Evolutionary conservation across 2,329 filamentous ascomycete species (phyloP), one percentile per base, ranked within the genome.

Genomic region (Claviceps cyperi): DNA sequence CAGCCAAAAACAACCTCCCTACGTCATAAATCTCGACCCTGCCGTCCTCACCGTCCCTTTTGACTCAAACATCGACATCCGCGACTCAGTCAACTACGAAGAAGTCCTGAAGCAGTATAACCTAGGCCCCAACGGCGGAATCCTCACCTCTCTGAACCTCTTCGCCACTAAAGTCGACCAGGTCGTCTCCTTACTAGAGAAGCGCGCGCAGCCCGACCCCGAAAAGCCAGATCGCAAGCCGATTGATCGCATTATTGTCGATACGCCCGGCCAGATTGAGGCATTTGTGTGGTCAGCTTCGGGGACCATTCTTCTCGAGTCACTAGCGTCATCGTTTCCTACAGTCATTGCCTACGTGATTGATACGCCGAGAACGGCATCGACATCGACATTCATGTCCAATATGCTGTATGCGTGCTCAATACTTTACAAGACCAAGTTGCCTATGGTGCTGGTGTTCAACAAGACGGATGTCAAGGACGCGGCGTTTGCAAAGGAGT

Each of bases 91-190:
- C 66, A 96, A 98, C 76, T 98, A 98, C 74, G 92, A 95, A 66
- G 91, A 98, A 69, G 92, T 98, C 56, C 98, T 98, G 94, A 94
- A 91, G 69, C 90, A 97, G 69, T 97, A 96, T 68, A 96, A 96
- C 63, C 78, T 98, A 0, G 92, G 92, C 0, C 92, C 92, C 8
- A 98, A 98, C 70, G 92, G 92, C 48, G 94, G 90, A 45, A 98
- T 98, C 61, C 72, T 98, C 57, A 98, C 94, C 2, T 92, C 86
- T 11, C 72, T 98, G 46, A 98, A 98, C 65, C 78, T 98, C 24
- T 98, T 98, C 66, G 88, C 90, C 41, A 98, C 94, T 51, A 98
- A 98, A 67, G 88, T 98, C 54, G 94, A 98, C 61, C 92, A 98
- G 68, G 86, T 98, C 50, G 80, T 98, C 52, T 75, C 75, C 17